Percentiles rank a stretch among this genome's conserved stretches.
Conservation (phyloP, 257 asterid genomes). For the Solanum arcanum region DNA sequence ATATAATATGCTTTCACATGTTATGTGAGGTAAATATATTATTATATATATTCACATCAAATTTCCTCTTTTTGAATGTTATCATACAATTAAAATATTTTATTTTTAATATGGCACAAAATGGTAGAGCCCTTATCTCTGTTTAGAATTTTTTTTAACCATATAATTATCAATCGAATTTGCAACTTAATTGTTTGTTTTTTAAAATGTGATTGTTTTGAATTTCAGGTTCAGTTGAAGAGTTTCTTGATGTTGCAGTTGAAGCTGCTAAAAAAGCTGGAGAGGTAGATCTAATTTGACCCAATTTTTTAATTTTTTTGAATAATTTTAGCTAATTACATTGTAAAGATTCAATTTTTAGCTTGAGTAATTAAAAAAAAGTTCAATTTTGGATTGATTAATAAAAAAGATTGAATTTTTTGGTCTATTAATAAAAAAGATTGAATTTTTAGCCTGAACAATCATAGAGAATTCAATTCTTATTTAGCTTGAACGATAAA, state of each 20-base stretch:
- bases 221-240: slow-evolving; percentile 37
- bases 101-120: slow-evolving; percentile 32
- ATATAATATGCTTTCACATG: neutral
- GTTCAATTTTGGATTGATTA: neutral
- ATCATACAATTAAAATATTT: slow-evolving; percentile 5
- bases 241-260: slow-evolving; percentile 48
- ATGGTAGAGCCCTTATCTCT: slow-evolving; percentile 23
- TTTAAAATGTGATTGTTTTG: neutral
- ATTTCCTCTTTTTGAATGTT: neutral
- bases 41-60: neutral
- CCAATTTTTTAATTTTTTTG: neutral
- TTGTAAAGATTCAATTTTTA: neutral
- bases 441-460: too few relatives aligned
- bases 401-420: neutral
- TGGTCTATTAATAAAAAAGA: too few relatives aligned
- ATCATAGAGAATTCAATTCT: neutral
- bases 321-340: neutral
- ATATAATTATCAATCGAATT: neutral
- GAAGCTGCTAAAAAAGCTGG: slow-evolving; percentile 71
- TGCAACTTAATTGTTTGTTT: neutral
- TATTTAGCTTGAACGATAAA: neutral
- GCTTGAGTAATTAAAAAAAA: neutral
- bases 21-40: neutral
- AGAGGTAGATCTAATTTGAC: slow-evolving; percentile 25
- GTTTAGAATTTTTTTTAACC: neutral